Evolutionary conservation across 225 moss, liverwort and hornwort genomes (phyloP).

Genomic region (Neckera pumila): DNA sequence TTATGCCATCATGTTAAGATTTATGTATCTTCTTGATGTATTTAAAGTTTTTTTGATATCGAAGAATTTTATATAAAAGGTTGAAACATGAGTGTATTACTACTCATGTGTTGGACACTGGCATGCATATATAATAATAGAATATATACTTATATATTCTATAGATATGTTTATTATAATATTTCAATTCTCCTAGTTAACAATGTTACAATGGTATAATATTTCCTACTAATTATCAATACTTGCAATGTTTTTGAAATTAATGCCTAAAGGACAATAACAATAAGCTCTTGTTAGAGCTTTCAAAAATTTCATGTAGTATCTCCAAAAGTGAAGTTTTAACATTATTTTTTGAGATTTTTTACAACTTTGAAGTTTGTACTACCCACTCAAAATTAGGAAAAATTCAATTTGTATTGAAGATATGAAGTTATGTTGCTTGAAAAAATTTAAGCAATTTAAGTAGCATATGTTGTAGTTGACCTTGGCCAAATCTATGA

Average conservation of each 20-base stretch:
- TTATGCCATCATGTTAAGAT: neutral
- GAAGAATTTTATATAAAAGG: neutral
- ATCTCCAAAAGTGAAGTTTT: neutral
- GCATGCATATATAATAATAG: too few species aligned
- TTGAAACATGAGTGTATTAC: neutral
- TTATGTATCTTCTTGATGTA: neutral
- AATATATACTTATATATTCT: too few species aligned
- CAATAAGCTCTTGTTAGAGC: neutral
- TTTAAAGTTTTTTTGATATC: neutral
- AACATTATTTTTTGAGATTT: neutral
- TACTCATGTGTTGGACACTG: neutral
- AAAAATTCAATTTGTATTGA: accelerated
- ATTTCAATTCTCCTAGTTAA: neutral
- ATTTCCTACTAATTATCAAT: neutral
- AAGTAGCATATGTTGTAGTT: neutral
- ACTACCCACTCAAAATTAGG: neutral
- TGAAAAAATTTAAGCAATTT: accelerated
- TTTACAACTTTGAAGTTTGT: neutral
- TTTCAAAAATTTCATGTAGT: neutral
- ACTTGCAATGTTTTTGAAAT: neutral
- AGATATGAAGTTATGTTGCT: neutral
- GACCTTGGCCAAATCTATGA: neutral
- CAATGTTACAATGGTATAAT: too few species aligned
- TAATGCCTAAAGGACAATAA: too few species aligned
- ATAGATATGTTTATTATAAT: too few species aligned